Evolutionary conservation across 306 rosid species (phyloP).

Genomic region (Rosa multiflora): DNA sequence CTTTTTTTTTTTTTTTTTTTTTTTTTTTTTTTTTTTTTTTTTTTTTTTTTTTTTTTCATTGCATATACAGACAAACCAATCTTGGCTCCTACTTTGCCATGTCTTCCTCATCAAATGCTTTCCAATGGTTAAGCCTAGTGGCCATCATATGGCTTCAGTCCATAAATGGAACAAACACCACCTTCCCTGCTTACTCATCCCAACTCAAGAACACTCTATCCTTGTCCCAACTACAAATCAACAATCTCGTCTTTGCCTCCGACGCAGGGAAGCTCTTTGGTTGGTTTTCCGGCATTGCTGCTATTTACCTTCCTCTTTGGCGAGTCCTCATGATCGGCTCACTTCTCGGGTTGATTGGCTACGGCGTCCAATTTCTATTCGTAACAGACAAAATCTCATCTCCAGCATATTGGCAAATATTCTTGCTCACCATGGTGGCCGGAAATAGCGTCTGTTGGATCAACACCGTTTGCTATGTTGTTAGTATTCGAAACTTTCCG

Average conservation of each 20-base stretch:
- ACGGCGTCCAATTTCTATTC: conserved; percentile 82
- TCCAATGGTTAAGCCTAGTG: conserved; percentile 87
- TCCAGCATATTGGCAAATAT: conserved; percentile 58
- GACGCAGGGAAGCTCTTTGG: conserved; percentile 89
- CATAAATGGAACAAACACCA: conserved; percentile 80
- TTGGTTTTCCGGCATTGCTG: conserved; percentile 78
- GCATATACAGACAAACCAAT: background rate
- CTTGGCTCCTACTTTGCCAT: conserved; percentile 22
- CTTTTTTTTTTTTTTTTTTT: too few species aligned
- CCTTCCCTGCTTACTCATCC: conserved; percentile 88
- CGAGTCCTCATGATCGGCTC: conserved; percentile 78
- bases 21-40: too few species aligned
- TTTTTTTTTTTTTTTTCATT: background rate
- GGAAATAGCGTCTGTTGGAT: conserved; percentile 97
- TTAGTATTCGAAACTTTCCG: conserved; percentile 58
- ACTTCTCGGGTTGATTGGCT: conserved; percentile 65
- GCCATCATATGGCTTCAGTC: conserved; percentile 87
- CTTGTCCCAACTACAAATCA: conserved; percentile 78
- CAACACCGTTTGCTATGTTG: conserved; percentile 75
- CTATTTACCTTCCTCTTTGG: conserved; percentile 73
- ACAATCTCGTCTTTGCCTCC: conserved; percentile 89
- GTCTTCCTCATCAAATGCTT: conserved; percentile 38
- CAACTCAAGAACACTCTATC: conserved; percentile 65
- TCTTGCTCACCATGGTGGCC: conserved; percentile 66
- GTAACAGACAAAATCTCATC: conserved; percentile 44